Percentiles rank a stretch among this genome's conserved stretches.
Evolutionary conservation across 495 filamentous ascomycete species (phyloP).

Genomic region (Annulohypoxylon moriforme): DNA sequence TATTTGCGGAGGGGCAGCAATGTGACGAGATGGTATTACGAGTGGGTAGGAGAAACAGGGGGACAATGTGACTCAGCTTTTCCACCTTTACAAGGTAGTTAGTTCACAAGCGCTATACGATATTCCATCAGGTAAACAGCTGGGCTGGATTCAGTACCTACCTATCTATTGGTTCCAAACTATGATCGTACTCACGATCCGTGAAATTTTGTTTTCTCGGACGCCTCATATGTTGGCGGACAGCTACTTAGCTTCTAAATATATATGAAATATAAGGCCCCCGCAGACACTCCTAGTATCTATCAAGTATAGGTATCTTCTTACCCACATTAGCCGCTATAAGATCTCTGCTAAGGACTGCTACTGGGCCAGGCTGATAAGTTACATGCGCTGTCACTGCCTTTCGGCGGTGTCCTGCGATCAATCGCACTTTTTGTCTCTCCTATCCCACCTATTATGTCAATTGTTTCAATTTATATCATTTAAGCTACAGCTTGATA

Average conservation of each 20-base stretch:
- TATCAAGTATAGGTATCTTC: not conserved
- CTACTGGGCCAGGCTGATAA: conserved; percentile 23
- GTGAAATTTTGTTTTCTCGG: conserved; percentile 17
- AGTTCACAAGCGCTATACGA: conserved; percentile 2
- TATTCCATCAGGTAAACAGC: not conserved
- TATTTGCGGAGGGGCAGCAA: conserved; percentile 20
- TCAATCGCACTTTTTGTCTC: not conserved
- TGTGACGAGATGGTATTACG: conserved; percentile 31
- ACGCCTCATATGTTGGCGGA: not conserved
- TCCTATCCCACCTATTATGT: not conserved
- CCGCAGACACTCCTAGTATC: conserved; percentile 4
- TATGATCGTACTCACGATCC: not conserved
- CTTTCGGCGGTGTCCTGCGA: not conserved
- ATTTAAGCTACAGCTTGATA: not conserved
- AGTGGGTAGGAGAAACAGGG: conserved; percentile 30
- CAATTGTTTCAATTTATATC: not conserved
- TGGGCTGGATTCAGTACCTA: not conserved
- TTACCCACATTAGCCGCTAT: conserved; percentile 21
- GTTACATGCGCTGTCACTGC: conserved; percentile 34
- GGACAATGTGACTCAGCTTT: conserved; percentile 25
- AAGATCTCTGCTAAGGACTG: conserved; percentile 17
- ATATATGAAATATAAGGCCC: not conserved
- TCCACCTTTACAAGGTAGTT: not conserved
- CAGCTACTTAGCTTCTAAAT: not conserved
- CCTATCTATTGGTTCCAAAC: not conserved